Evolutionary conservation across 306 rosid species (phyloP), one percentile per base, ranked within the genome.

Genomic region (Pachyrhizus erosus): DNA sequence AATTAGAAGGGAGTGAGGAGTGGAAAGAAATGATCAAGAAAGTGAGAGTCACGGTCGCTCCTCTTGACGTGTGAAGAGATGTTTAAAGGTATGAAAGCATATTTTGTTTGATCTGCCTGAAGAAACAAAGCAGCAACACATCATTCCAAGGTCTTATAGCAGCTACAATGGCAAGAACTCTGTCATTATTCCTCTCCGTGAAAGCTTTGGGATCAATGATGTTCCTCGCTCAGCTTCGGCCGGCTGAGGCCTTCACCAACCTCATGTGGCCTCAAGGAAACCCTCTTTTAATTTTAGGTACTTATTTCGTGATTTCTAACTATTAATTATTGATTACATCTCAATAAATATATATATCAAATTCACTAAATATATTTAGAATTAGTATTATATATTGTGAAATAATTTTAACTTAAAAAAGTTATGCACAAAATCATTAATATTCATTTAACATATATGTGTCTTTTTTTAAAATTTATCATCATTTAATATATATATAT

Each of bases 181-280:
- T 0, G 0, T 67, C 70, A 67, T 76, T 23, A 67, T 76, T 23
- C 92, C 94, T 3, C 51, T 86, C 4, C 61, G 66, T 64, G 79
- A 91, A 74, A 78, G 88, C 89, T 91, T 89, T 54, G 90, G 94
- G n/a, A 27, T 91, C 58, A 87, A 91, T 42, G 73, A 82, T 12
- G 81, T 78, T 13, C 58, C 43, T 20, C 15, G 31, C 0, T 86
- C 33, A 0, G 5, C 31, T 15, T 10, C 11, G 0, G 80, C 89
- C 11, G 0, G 80, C 89, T 43, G 34, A 58, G 0, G 58, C 84
- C 70, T 89, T 91, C 82, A 78, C 91, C 49, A 15, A 81, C 70
- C 86, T 87, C 75, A 86, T 91, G 89, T 91, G 92, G 94, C 89
- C 91, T 27, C 78, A 86, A 48, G 91, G 89, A 49, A 89, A 87